Conservation (phyloP, 768 basidiomycete species). For the Tephrocybe sp. region DNA sequence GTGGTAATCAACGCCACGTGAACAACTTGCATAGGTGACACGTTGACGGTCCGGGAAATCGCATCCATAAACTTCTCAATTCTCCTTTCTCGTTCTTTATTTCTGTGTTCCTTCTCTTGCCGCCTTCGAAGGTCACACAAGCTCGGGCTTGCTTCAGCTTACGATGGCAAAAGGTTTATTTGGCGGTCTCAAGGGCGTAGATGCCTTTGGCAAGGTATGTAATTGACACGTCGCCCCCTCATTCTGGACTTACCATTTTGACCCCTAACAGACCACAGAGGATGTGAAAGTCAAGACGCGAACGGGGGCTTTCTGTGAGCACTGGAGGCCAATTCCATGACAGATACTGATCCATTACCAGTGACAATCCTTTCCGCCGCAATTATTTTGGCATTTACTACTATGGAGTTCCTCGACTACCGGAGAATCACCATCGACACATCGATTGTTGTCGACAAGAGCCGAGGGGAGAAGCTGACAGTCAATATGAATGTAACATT, state of each 20-base stretch:
- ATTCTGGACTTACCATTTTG: slow-evolving; percentile 3
- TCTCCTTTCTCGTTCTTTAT: slow-evolving; percentile 21
- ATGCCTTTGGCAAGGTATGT: slow-evolving; percentile 98
- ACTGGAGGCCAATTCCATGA: neutral
- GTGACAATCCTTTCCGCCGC: slow-evolving; percentile 92
- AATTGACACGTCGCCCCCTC: slow-evolving; percentile 11
- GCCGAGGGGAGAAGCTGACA: slow-evolving; percentile 91
- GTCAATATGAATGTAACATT: slow-evolving; percentile 93
- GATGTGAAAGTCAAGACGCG: slow-evolving; percentile 99
- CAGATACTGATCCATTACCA: slow-evolving; percentile 29
- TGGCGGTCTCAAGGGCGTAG: slow-evolving; percentile 82
- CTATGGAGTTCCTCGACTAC: slow-evolving; percentile 96
- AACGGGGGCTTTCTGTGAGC: slow-evolving; percentile 85
- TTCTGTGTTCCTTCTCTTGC: slow-evolving; percentile 22
- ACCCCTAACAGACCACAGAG: slow-evolving; percentile 80
- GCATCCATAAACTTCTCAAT: slow-evolving; percentile 15
- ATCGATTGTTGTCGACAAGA: slow-evolving; percentile 91
- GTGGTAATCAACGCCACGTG: slow-evolving; percentile 24
- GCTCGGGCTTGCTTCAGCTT: slow-evolving; percentile 34
- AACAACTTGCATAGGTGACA: slow-evolving; percentile 30
- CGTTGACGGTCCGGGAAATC: slow-evolving; percentile 21
- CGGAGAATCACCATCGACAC: slow-evolving; percentile 84
- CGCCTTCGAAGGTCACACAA: slow-evolving; percentile 29
- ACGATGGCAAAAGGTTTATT: slow-evolving; percentile 79
- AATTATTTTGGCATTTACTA: slow-evolving; percentile 88